These are phyloP conservation scores for Lachnellula cervina DNA, from an alignment of 2,329 filamentous ascomycete species.

Conservation along the genomic window DNA sequence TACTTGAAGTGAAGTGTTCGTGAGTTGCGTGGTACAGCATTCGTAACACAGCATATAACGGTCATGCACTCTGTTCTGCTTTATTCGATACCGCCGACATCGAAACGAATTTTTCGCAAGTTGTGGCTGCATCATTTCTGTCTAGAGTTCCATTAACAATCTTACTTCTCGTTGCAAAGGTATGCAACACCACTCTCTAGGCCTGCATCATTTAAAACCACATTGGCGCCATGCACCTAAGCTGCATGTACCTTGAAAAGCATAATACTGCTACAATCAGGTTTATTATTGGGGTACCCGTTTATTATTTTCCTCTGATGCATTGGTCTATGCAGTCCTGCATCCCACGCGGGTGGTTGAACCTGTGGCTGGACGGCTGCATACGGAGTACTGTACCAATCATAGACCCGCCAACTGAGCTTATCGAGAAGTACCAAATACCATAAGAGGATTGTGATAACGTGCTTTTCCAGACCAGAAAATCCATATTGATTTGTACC, in stretches of 20 bases:
- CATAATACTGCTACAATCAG: not conserved
- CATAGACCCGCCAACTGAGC: not conserved
- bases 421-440: not conserved
- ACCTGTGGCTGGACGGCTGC: not conserved
- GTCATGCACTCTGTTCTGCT: not conserved
- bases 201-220: not conserved
- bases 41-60: not conserved
- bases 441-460: not conserved
- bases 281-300: not conserved
- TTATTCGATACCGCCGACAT: not conserved
- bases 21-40: not conserved
- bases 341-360: not conserved
- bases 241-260: not conserved
- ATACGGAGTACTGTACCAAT: not conserved
- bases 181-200: not conserved
- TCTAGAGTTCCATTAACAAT: not conserved
- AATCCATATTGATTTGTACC: not conserved
- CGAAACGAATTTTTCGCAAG: not conserved
- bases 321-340: not conserved
- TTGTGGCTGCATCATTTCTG: not conserved
- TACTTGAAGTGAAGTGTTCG: not conserved
- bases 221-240: not conserved
- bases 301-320: not conserved
- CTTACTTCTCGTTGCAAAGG: not conserved
- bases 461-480: not conserved